phyloP scores from a whole-genome alignment of 176 grass and related monocot genomes.

The Poa pratensis region DNA sequence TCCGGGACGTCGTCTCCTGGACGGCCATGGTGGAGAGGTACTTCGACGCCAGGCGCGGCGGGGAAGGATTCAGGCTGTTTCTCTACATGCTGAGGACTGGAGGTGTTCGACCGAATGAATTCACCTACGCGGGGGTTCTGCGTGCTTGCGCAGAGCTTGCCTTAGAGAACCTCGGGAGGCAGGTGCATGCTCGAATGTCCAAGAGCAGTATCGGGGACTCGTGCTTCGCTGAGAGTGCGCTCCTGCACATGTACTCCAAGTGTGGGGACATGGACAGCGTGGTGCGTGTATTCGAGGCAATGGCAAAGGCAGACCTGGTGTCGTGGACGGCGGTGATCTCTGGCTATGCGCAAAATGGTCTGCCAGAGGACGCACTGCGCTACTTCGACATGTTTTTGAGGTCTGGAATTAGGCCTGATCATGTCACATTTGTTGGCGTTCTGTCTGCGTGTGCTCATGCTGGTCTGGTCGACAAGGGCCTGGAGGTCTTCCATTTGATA shows the following conservation, averaged over 20 bases:
- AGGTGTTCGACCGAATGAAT: conserved; percentile 63
- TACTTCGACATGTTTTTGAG: conserved; percentile 68
- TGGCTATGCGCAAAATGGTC: conserved; percentile 77
- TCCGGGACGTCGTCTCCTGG: conserved; percentile 79
- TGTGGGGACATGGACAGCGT: conserved; percentile 73
- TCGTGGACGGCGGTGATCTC: conserved; percentile 71
- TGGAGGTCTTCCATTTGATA: conserved; percentile 70
- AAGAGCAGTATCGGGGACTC: conserved; percentile 55
- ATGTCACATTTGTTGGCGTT: conserved; percentile 70
- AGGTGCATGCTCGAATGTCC: conserved; percentile 73
- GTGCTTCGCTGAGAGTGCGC: conserved; percentile 64
- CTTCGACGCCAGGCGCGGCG: conserved; percentile 53
- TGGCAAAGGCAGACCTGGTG: conserved; percentile 63
- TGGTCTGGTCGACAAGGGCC: conserved; percentile 71
- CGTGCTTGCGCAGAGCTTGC: conserved; percentile 62
- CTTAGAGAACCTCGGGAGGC: conserved; percentile 58
- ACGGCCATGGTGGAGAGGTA: conserved; percentile 89
- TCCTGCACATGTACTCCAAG: conserved; percentile 87
- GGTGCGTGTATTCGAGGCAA: conserved; percentile 59
- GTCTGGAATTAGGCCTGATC: conserved; percentile 65
- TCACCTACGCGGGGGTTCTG: conserved; percentile 78
- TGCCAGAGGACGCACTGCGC: conserved; percentile 59
- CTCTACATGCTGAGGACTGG: conserved; percentile 52
- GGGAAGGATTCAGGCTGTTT: conserved; percentile 70
- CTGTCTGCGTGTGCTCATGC: conserved; percentile 83